Evolutionary conservation across 495 filamentous ascomycete genomes (phyloP), one percentile per base, ranked within the genome.

Genomic region (Tuber aestivum): DNA sequence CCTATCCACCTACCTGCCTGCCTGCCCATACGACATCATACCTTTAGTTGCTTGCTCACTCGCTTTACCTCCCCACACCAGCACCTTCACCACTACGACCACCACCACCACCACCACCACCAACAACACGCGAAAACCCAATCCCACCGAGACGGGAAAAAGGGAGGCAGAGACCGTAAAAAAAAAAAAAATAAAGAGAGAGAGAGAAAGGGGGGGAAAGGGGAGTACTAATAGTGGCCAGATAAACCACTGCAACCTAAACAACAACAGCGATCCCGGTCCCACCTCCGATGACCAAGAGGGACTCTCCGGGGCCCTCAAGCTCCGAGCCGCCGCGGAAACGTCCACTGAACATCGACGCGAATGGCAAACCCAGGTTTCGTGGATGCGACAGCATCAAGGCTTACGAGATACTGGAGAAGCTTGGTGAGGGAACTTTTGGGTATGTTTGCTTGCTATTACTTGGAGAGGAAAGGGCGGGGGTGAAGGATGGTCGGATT

Each of bases 371-470:
- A 69, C 82, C 87, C 10, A 87, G 89, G 76, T 99, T 96, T 82
- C 85, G 86, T 70, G 95, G 95, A 41, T 97, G 94, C 85, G 95
- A 94, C 35, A 91, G 88, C 73, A 97, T 99, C 79, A 87, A 86
- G 69, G 91, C 95, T 74, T 99, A 97, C 83, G 93, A 97, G 77
- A 87, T 97, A 35, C 84, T 94, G 76, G 91, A 90, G 70, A 99
- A 99, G 86, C 89, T 99, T 71, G 95, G 95, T 77, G 96, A 99
- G 84, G 95, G 95, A 72, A 99, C 95, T 32, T 99, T 99, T 85
- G 95, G 95, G 92, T 94, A 74, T 75, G 75, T 79, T 76, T 74
- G 41, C 69, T 56, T 69, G 27, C 38, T 16, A 40, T 76, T 77
- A 48, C 40, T 41, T 38, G 16, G 73, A 21, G 70, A 68, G 23